Evolutionary conservation across 352 stramenopile genomes (phyloP).

Genomic region (Phytophthora capsici): DNA sequence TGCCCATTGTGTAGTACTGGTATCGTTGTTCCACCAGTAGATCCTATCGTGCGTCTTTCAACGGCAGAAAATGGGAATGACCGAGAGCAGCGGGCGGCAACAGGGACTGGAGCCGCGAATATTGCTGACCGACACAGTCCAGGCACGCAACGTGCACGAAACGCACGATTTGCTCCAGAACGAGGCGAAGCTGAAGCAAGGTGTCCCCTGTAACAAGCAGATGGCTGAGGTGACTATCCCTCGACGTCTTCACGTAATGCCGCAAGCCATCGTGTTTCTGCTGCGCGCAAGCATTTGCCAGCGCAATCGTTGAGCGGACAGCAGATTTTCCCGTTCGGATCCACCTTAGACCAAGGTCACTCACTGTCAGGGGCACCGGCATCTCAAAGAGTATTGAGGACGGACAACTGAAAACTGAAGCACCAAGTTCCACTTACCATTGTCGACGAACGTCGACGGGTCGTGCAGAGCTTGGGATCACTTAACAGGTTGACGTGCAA

Average conservation of each 20-base stretch:
- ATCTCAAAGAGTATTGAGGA: slow-evolving; percentile 10
- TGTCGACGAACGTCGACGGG: slow-evolving; percentile 9
- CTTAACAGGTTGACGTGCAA: slow-evolving; percentile 23
- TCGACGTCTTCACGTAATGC: slow-evolving; percentile 30
- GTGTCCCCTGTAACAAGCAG: slow-evolving; percentile 25
- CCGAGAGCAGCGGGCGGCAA: not conserved
- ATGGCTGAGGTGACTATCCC: slow-evolving; percentile 26
- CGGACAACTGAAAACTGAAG: slow-evolving; percentile 11
- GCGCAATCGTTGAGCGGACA: slow-evolving; percentile 13
- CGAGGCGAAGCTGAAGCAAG: slow-evolving; percentile 8
- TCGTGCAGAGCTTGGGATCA: slow-evolving; percentile 24
- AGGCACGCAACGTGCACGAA: slow-evolving; percentile 27
- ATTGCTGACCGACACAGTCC: slow-evolving; percentile 17
- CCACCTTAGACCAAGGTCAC: not conserved
- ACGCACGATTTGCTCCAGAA: slow-evolving; percentile 37
- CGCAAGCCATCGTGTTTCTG: slow-evolving; percentile 36
- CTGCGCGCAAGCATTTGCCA: slow-evolving; percentile 19
- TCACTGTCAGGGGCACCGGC: not conserved
- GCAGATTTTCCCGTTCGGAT: slow-evolving; percentile 11
- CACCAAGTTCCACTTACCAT: not conserved
- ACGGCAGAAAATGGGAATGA: slow-evolving; percentile 35
- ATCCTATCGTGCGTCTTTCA: not conserved
- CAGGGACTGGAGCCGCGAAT: slow-evolving; percentile 7
- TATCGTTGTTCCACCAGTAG: slow-evolving; percentile 9
- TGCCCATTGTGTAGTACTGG: slow-evolving; percentile 21